Evolutionary conservation across 2,329 filamentous ascomycete species (phyloP), one percentile per base, ranked within the genome.

Genomic region (Penicillium vulpinum): DNA sequence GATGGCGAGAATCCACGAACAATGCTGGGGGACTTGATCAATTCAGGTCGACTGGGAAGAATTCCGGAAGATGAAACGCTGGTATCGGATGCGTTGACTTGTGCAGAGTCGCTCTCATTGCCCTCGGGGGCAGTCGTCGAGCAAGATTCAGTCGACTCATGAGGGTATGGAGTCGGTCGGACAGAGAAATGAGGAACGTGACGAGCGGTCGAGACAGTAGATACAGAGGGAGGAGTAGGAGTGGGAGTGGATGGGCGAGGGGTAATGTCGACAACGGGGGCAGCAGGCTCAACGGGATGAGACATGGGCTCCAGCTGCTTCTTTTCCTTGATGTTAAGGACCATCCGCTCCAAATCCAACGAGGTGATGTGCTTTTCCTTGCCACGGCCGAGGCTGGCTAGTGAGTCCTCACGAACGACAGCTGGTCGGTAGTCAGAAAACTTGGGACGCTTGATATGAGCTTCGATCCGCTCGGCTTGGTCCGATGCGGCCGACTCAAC

Each of bases 301-400:
- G 80, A 73, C 36, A 85, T 74, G 5, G 84, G 84, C 67, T 84
- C 80, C 22, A 93, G 80, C 44, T 83, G 83, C 74, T 87, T 86
- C 76, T 90, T 91, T 75, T 94, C 89, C 75, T 95, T 90, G 71
- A 97, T 97, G 38, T 88, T 91, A 55, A 90, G 86, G 40, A 97
- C 91, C 85, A 97, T 95, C 79, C 95, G 95, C 76, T 96, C 91
- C 29, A 97, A 83, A 67, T 94, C 90, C 69, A 91, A 85, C 7
- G 93, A 91, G n/a, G 92, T 95, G 65, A 97, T 93, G 77, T 96
- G 92, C 69, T 90, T 89, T 72, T 94, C 90, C 54, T 82, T 86
- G 62, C 87, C 88, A 62, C 89, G 85, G 70, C 88, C 90, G 58
- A 89, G 84, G 73, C 84, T 88, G 22, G 75, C 63, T 71, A 84